Conservation (phyloP, 2,329 filamentous ascomycete species). For the Botrytis tulipae region DNA sequence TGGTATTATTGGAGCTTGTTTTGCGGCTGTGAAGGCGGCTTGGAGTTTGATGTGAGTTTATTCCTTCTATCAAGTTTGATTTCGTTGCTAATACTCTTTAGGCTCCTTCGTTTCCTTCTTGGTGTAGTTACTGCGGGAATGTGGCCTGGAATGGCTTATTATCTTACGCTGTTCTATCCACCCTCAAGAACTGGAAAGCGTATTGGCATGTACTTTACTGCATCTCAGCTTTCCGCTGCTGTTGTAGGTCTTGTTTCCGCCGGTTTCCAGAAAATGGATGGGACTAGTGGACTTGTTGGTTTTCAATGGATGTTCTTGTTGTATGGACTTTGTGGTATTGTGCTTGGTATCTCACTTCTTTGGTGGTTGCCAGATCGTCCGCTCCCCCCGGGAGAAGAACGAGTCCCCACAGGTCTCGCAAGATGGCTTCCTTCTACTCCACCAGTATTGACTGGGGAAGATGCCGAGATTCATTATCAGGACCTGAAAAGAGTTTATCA, state of each 20-base stretch:
- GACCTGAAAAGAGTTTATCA: slow-evolving; percentile 81
- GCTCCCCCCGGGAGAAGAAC: slow-evolving; percentile 62
- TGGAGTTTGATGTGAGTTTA: slow-evolving; percentile 64
- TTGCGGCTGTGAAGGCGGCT: slow-evolving; percentile 75
- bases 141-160: slow-evolving; percentile 95
- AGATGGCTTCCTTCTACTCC: slow-evolving; percentile 66
- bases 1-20: slow-evolving; percentile 78
- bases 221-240: slow-evolving; percentile 82
- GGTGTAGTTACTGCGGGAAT: slow-evolving; percentile 88
- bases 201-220: slow-evolving; percentile 87
- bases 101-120: slow-evolving; percentile 77
- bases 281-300: slow-evolving; percentile 69
- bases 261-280: slow-evolving; percentile 90
- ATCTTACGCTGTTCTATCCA: slow-evolving; percentile 88
- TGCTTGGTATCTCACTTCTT: slow-evolving; percentile 69
- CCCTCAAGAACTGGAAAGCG: slow-evolving; percentile 82
- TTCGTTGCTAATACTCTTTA: slow-evolving; percentile 31
- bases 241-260: slow-evolving; percentile 88
- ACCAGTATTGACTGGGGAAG: slow-evolving; percentile 72
- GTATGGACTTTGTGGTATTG: slow-evolving; percentile 72
- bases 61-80: no score
- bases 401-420: slow-evolving; percentile 47
- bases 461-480: slow-evolving; percentile 78
- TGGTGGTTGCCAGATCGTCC: slow-evolving; percentile 93
- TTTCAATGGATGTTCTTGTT: slow-evolving; percentile 93